Conservation (phyloP, 257 asterid species). For the Primulina tabacum region DNA sequence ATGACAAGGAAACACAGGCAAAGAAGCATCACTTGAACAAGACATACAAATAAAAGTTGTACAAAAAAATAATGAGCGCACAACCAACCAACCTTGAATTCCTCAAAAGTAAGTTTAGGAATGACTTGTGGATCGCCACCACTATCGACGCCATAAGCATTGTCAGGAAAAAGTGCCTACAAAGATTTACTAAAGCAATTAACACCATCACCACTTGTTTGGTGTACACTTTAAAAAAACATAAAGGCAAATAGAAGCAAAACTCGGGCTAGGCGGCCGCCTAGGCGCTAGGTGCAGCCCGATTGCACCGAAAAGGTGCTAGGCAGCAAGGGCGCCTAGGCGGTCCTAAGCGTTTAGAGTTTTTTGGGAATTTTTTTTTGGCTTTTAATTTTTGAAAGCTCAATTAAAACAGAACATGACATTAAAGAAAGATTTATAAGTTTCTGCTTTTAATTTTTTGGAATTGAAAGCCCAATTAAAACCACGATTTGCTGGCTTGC, state of each 20-base stretch:
- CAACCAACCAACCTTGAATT: slow-evolving; percentile 70
- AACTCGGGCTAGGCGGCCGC: too few relatives aligned
- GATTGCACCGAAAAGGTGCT: too few relatives aligned
- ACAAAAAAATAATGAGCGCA: not conserved
- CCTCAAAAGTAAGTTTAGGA: slow-evolving; percentile 84
- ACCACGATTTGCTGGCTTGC: too few relatives aligned
- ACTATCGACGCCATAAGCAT: slow-evolving; percentile 96
- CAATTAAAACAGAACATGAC: too few relatives aligned
- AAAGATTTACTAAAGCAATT: slow-evolving; percentile 20
- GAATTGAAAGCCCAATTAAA: too few relatives aligned
- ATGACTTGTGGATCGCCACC: slow-evolving; percentile 97
- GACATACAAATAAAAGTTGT: not conserved
- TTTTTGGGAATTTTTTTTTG: too few relatives aligned
- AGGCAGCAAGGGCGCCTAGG: too few relatives aligned
- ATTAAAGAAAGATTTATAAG: too few relatives aligned
- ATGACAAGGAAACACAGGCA: slow-evolving; percentile 12
- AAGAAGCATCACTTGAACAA: not conserved
- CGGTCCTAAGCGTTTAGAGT: too few relatives aligned
- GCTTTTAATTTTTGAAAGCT: too few relatives aligned
- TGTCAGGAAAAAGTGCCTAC: slow-evolving; percentile 94
- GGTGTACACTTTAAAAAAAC: not conserved
- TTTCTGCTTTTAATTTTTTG: too few relatives aligned
- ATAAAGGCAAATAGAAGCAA: slow-evolving; percentile 1
- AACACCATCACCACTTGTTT: slow-evolving; percentile 2
- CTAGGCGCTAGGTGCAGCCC: too few relatives aligned